phyloP scores from a whole-genome alignment of 495 filamentous ascomycete species.

The Talaromyces adpressus region DNA sequence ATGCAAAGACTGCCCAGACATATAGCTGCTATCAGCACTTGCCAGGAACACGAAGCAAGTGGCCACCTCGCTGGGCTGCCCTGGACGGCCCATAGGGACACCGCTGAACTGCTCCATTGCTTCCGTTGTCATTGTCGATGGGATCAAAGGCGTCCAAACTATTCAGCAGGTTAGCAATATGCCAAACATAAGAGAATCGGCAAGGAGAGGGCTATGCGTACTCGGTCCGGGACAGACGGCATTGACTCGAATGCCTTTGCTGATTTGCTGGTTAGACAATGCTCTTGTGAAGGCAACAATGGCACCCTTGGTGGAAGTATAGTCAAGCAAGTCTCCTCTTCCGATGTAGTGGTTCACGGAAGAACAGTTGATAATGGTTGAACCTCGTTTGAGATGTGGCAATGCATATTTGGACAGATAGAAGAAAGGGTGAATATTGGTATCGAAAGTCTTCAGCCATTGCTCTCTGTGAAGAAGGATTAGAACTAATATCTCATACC shows the following conservation, averaged over 20 bases:
- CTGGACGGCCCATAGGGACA: constrained; percentile 72
- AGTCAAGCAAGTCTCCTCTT: constrained; percentile 76
- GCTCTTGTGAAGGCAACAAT: constrained; percentile 76
- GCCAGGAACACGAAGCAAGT: constrained; percentile 85
- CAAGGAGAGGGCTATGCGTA: constrained; percentile 16
- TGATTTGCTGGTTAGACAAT: constrained; percentile 66
- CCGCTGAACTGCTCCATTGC: constrained; percentile 64
- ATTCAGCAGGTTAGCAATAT: constrained; percentile 2
- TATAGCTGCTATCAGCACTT: constrained; percentile 62
- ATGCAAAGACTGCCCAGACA: constrained; percentile 55
- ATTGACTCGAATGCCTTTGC: constrained; percentile 74
- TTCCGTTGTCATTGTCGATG: constrained; percentile 64
- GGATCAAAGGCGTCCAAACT: constrained; percentile 82
- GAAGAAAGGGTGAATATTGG: constrained; percentile 69
- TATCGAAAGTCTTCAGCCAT: constrained; percentile 70
- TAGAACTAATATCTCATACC: neutral
- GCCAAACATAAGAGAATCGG: neutral
- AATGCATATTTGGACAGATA: constrained; percentile 73
- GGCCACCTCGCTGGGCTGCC: constrained; percentile 72
- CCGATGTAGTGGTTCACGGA: constrained; percentile 79
- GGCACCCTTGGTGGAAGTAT: constrained; percentile 78
- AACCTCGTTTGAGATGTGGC: constrained; percentile 67
- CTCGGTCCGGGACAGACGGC: constrained; percentile 69
- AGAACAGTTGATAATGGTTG: constrained; percentile 78
- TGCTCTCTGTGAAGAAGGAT: constrained; percentile 46